phyloP scores from a whole-genome alignment of 2,329 filamentous ascomycete species.

The Alternaria sp. region DNA sequence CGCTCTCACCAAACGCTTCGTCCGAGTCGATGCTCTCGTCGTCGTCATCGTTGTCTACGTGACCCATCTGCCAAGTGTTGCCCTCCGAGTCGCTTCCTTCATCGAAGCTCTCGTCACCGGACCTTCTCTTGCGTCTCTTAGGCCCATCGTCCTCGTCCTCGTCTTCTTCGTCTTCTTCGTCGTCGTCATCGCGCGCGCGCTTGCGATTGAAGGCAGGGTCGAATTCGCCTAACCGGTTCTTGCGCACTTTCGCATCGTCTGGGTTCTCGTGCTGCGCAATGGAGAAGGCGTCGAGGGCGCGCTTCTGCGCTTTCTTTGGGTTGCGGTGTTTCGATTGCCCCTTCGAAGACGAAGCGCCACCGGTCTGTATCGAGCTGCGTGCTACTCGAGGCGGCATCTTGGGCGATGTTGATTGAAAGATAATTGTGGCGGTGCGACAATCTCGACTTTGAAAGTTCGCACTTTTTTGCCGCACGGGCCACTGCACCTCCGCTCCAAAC shows the following conservation, averaged over 20 bases:
- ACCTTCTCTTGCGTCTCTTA: slow-evolving; percentile 43
- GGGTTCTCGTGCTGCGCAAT: slow-evolving; percentile 69
- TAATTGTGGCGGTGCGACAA: neutral
- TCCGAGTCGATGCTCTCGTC: slow-evolving; percentile 76
- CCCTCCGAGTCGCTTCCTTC: slow-evolving; percentile 86
- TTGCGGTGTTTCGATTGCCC: slow-evolving; percentile 45
- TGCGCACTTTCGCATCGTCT: slow-evolving; percentile 62
- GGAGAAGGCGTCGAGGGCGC: slow-evolving; percentile 69
- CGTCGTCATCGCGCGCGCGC: slow-evolving; percentile 60
- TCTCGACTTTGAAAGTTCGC: slow-evolving; percentile 1
- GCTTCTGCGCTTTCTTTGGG: slow-evolving; percentile 61
- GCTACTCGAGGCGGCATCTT: slow-evolving; percentile 59
- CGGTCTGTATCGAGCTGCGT: slow-evolving; percentile 46
- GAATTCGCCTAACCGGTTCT: slow-evolving; percentile 66
- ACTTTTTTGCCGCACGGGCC: slow-evolving; percentile 30
- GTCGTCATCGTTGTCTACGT: slow-evolving; percentile 69
- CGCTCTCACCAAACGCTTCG: slow-evolving; percentile 88
- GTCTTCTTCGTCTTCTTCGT: slow-evolving; percentile 53
- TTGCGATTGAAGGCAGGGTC: slow-evolving; percentile 55
- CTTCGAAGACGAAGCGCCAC: slow-evolving; percentile 42
- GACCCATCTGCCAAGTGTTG: slow-evolving; percentile 83
- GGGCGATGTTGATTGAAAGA: slow-evolving; percentile 12
- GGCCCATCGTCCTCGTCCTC: slow-evolving; percentile 36
- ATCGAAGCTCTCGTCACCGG: slow-evolving; percentile 65
- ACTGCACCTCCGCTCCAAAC: slow-evolving; percentile 26